Base-by-base conservation (phyloP, 768 basidiomycete genomes). In the Pisolithus tinctorius region DNA sequence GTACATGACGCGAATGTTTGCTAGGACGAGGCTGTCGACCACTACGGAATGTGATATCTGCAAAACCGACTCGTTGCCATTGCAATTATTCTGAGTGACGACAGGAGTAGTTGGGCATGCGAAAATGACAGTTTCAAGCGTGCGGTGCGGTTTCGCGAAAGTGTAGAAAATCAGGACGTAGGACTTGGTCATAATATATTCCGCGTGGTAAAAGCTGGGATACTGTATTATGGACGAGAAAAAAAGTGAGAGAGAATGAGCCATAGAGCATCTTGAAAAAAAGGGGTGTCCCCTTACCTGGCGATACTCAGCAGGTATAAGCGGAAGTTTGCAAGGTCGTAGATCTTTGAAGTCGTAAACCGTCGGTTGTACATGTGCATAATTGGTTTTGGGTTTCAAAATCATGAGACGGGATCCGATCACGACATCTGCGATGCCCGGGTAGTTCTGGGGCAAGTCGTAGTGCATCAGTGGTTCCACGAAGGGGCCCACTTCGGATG, bases 371-470 rank as follows among this genome's bases (percentile, higher is more conserved):
- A 38, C 20, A 4, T 45, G 17, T 30, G 20, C 17, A 36, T 17
- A 38, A 38, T 27, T 25, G 30, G 36, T 34, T 16, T 41, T 48
- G 11, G 47, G 49, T 5, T 30, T 45, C 25, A 55, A 47, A 7
- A 49, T 26, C 36, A 55, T 8, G 16, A 55, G 47, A 26, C 47
- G 51, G 26, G 54, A 20, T 4, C 50, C 50, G n/a, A 52, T 52
- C 1, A 16, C 26, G 26, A 49, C 47, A 34, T 41, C 25, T 13
- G 42, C 17, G 5, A 42, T 38, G 25, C 48, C 48, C 11, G 53
- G 46, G 30, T 47, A 31, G 7, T 14, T 36, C 30, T 31, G 8
- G 6, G 29, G 20, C 30, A 54, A 11, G 34, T 54, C 49, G 17
- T 48, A 26, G 23, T 36, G 38, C 20, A 55, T 26, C 23, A 55